Percentiles rank a stretch among this genome's conserved stretches.
Conservation (phyloP, 1,139 yeast genomes). For the Blastobotrys serpentis region DNA sequence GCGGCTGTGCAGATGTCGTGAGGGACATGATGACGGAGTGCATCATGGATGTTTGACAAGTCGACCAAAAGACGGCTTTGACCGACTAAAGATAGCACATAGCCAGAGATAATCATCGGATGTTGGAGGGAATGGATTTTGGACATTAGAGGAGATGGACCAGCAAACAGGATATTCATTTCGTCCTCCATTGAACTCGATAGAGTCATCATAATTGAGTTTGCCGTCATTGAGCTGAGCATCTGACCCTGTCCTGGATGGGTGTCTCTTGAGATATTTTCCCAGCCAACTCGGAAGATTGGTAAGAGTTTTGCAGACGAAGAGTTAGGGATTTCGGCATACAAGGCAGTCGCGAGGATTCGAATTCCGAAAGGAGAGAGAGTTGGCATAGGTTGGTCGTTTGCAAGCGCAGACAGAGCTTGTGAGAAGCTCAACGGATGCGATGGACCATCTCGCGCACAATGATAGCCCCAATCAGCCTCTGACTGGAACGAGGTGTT, state of each 20-base stretch:
- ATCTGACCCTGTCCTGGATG: constrained; percentile 32
- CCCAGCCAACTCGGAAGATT: constrained; percentile 21
- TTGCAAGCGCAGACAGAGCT: constrained; percentile 18
- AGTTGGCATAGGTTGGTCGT: constrained; percentile 14
- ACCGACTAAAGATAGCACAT: constrained; percentile 25
- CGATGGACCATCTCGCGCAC: constrained; percentile 19
- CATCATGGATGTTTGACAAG: constrained; percentile 26
- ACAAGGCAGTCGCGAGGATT: constrained; percentile 28
- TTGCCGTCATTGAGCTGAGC: constrained; percentile 23
- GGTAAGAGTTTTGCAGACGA: constrained; percentile 11
- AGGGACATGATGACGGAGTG: constrained; percentile 31
- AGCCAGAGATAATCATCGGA: constrained; percentile 27
- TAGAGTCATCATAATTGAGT: constrained; percentile 20
- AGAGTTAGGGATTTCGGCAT: constrained; percentile 22
- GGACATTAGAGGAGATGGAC: constrained; percentile 22
- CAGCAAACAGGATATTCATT: constrained; percentile 16
- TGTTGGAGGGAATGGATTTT: constrained; percentile 26
- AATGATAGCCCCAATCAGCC: constrained; percentile 28
- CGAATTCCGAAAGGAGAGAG: constrained; percentile 29
- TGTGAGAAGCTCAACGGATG: constrained; percentile 19
- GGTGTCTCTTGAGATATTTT: constrained; percentile 23
- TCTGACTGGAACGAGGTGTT: constrained; percentile 28
- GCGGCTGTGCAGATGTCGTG: constrained; percentile 31
- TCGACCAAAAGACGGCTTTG: constrained; percentile 31
- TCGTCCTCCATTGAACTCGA: constrained; percentile 23